Percentiles rank a stretch among this genome's conserved stretches.
These are phyloP conservation scores for Ceriops zippeliana DNA, from an alignment of 345 rosid genomes.

Conservation along the genomic window DNA sequence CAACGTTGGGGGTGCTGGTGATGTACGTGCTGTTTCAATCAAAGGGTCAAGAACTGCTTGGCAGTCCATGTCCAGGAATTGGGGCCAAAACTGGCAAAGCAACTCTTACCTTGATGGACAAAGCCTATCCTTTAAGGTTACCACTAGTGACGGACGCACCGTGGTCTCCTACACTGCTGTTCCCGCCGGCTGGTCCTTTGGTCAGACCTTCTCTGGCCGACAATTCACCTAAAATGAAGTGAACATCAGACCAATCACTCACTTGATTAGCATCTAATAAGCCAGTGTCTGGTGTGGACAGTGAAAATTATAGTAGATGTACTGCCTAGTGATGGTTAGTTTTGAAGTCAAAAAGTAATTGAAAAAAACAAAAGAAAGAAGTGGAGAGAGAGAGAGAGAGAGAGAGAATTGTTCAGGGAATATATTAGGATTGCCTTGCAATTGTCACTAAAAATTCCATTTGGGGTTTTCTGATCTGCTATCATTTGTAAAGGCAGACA, in stretches of 20 bases:
- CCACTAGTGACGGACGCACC: slow-evolving; percentile 20
- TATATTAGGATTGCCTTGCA: slow-evolving; percentile 11
- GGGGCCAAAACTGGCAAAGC: slow-evolving; percentile 31
- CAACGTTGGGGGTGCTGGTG: slow-evolving; percentile 27
- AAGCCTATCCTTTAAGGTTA: slow-evolving; percentile 20
- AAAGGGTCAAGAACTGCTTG: slow-evolving; percentile 20
- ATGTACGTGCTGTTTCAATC: slow-evolving; percentile 16
- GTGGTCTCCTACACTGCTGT: slow-evolving; percentile 15
- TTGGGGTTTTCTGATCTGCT: slow-evolving; percentile 8
- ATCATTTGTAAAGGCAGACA: slow-evolving; percentile 6
- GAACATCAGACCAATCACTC: background rate
- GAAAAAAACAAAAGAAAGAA: background rate
- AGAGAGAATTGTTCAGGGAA: slow-evolving; percentile 2
- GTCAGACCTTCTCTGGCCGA: slow-evolving; percentile 20
- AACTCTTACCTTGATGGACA: slow-evolving; percentile 17
- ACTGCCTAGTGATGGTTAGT: background rate
- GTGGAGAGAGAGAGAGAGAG: background rate
- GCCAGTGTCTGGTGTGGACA: background rate
- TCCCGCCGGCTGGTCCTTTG: slow-evolving; percentile 22
- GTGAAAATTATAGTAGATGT: background rate
- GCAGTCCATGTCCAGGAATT: slow-evolving; percentile 28
- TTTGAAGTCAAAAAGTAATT: background rate
- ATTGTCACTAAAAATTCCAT: background rate
- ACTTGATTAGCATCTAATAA: background rate
- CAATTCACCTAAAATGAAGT: slow-evolving; percentile 10